A percentile compares a stretch with the other conserved stretches of the same genome.
phyloP scores from a whole-genome alignment of 1,284 basidiomycete species.

The Cryptococcus depauperatus region DNA sequence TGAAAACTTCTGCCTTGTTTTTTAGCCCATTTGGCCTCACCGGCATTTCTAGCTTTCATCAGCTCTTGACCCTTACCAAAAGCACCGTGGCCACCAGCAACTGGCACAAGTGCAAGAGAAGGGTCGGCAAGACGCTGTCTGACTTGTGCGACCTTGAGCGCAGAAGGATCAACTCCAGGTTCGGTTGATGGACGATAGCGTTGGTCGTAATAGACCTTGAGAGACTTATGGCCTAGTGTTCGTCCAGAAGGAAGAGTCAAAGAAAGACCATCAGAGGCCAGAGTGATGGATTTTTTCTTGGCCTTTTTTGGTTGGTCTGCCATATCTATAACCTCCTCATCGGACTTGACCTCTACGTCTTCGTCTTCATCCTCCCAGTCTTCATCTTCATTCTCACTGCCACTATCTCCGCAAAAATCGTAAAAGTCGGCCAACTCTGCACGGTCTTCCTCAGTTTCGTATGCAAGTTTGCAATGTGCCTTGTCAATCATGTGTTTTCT shows the following conservation, averaged over 20 bases:
- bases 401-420: slow-evolving; percentile 69
- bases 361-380: slow-evolving; percentile 44
- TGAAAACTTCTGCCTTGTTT: slow-evolving; percentile 69
- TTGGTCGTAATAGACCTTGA: slow-evolving; percentile 83
- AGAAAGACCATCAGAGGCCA: slow-evolving; percentile 55
- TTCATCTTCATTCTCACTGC: slow-evolving; percentile 54
- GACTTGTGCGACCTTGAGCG: slow-evolving; percentile 54
- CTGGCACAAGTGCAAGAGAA: slow-evolving; percentile 69
- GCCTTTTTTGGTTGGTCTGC: slow-evolving; percentile 8
- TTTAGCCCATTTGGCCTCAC: slow-evolving; percentile 88
- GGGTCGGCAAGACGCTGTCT: slow-evolving; percentile 68
- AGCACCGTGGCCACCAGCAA: slow-evolving; percentile 76
- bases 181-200: slow-evolving; percentile 50
- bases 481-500: slow-evolving; percentile 92
- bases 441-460: slow-evolving; percentile 69
- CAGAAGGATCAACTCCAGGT: slow-evolving; percentile 25
- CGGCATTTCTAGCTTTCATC: slow-evolving; percentile 83
- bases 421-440: slow-evolving; percentile 90
- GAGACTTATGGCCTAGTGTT: slow-evolving; percentile 81
- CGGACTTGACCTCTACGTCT: slow-evolving; percentile 14
- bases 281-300: slow-evolving; percentile 1
- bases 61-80: slow-evolving; percentile 71
- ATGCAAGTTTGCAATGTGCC: slow-evolving; percentile 91
- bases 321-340: neutral
- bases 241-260: slow-evolving; percentile 91